Conservation (phyloP, 805 yeast genomes). For the Lachancea cidri region DNA sequence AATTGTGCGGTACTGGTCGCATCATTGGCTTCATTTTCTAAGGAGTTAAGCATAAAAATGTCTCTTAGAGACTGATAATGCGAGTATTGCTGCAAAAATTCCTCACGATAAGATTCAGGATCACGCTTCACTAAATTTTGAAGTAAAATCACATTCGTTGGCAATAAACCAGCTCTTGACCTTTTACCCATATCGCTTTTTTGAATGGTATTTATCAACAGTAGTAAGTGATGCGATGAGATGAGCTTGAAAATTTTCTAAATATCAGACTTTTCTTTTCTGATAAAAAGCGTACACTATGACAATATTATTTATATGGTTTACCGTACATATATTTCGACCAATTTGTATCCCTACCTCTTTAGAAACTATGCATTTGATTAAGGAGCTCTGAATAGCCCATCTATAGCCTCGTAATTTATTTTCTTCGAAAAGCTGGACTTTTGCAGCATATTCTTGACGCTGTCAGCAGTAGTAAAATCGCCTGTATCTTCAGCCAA, state of each 20-base stretch:
- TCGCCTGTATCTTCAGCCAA: slow-evolving; percentile 31
- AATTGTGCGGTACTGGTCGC: slow-evolving; percentile 43
- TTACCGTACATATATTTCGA: too few species aligned
- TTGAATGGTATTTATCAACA: background rate
- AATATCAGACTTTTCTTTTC: background rate
- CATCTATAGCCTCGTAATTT: slow-evolving; percentile 77
- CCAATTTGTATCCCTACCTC: background rate
- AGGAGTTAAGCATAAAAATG: slow-evolving; percentile 62
- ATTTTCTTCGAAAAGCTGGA: slow-evolving; percentile 82
- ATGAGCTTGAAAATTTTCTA: slow-evolving; percentile 10
- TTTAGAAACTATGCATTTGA: background rate
- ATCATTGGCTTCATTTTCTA: slow-evolving; percentile 25
- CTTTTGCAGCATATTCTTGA: slow-evolving; percentile 68
- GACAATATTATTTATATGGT: too few species aligned
- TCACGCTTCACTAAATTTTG: slow-evolving; percentile 93
- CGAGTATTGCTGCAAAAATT: slow-evolving; percentile 84
- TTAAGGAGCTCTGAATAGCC: slow-evolving; percentile 31
- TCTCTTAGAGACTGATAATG: slow-evolving; percentile 91
- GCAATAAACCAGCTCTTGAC: slow-evolving; percentile 88
- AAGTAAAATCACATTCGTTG: slow-evolving; percentile 83
- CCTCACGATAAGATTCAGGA: slow-evolving; percentile 91
- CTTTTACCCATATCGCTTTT: slow-evolving; percentile 64
- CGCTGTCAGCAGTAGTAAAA: slow-evolving; percentile 69
- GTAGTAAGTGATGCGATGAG: slow-evolving; percentile 25
- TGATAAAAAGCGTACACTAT: too few species aligned